Evolutionary conservation across 495 filamentous ascomycete genomes (phyloP).

Genomic region (Pyrenula aspistea): DNA sequence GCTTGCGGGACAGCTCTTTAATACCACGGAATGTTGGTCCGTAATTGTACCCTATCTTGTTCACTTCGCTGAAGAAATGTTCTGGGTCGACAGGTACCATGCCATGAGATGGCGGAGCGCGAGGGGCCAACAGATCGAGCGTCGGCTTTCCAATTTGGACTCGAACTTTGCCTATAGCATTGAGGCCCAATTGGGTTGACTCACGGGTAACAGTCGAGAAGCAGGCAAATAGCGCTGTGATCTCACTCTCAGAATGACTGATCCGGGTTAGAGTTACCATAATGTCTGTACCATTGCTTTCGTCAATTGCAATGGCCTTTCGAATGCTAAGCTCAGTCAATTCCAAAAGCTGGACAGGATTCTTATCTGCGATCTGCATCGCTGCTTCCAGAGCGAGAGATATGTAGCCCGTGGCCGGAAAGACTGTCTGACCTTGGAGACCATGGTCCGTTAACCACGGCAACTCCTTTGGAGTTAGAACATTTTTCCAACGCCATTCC

Average conservation of each 20-base stretch:
- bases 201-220: too few relatives aligned
- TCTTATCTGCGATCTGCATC: neutral
- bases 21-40: neutral
- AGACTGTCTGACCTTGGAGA: slow-evolving; percentile 25
- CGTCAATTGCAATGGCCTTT: neutral
- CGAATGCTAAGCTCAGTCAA: neutral
- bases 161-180: too few relatives aligned
- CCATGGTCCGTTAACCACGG: slow-evolving; percentile 12
- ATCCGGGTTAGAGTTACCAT: neutral
- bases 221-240: too few relatives aligned
- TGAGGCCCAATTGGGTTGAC: too few relatives aligned
- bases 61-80: neutral
- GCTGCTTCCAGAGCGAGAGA: slow-evolving; percentile 33
- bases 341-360: neutral
- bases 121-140: too few relatives aligned
- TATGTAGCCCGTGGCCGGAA: slow-evolving; percentile 36
- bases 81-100: neutral
- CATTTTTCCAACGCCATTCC: slow-evolving; percentile 10
- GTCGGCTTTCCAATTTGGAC: too few relatives aligned
- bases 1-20: neutral
- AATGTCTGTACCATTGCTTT: neutral
- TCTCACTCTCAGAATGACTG: too few relatives aligned
- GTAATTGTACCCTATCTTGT: neutral
- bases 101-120: too few relatives aligned
- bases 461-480: slow-evolving; percentile 9